Percentiles rank a stretch among this genome's conserved stretches.
phyloP scores from a whole-genome alignment of 1,284 basidiomycete species.

The Moesziomyces parantarcticus region DNA sequence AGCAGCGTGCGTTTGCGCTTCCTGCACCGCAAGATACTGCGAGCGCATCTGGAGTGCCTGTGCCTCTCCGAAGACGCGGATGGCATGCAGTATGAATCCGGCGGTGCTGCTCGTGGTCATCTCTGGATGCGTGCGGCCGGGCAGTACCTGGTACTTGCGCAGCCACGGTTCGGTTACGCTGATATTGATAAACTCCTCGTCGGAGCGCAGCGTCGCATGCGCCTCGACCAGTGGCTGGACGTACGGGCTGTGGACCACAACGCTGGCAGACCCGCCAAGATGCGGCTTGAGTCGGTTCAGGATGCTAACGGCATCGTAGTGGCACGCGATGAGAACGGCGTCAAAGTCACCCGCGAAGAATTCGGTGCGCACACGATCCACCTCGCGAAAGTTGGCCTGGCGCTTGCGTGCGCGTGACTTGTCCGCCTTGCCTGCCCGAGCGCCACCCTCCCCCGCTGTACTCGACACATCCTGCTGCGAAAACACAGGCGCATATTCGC shows the following conservation, averaged over 20 bases:
- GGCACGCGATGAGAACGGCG: constrained; percentile 79
- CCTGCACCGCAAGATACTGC: constrained; percentile 13
- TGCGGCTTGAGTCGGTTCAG: constrained; percentile 80
- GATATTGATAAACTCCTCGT: constrained; percentile 80
- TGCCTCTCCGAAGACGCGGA: constrained; percentile 73
- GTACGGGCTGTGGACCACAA: constrained; percentile 87
- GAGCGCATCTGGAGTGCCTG: constrained; percentile 34
- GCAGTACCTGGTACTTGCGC: constrained; percentile 90
- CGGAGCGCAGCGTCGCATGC: constrained; percentile 77
- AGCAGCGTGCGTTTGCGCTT: background rate
- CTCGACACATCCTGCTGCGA: constrained; percentile 20
- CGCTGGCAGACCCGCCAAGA: constrained; percentile 83
- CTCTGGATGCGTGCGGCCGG: constrained; percentile 92
- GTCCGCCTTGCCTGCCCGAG: constrained; percentile 26
- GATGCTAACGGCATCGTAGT: constrained; percentile 87
- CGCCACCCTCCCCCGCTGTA: background rate
- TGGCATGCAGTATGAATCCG: constrained; percentile 85
- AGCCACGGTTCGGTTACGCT: constrained; percentile 88
- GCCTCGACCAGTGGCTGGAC: constrained; percentile 79
- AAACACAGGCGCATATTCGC: constrained; percentile 43
- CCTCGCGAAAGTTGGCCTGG: constrained; percentile 36
- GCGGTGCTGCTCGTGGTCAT: constrained; percentile 92
- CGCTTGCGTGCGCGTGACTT: constrained; percentile 45
- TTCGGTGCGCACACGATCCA: constrained; percentile 75
- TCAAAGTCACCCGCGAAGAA: constrained; percentile 79